Evolutionary conservation across 2,329 filamentous ascomycete species (phyloP), one percentile per base, ranked within the genome.

Genomic region (Colletotrichum trifolii): DNA sequence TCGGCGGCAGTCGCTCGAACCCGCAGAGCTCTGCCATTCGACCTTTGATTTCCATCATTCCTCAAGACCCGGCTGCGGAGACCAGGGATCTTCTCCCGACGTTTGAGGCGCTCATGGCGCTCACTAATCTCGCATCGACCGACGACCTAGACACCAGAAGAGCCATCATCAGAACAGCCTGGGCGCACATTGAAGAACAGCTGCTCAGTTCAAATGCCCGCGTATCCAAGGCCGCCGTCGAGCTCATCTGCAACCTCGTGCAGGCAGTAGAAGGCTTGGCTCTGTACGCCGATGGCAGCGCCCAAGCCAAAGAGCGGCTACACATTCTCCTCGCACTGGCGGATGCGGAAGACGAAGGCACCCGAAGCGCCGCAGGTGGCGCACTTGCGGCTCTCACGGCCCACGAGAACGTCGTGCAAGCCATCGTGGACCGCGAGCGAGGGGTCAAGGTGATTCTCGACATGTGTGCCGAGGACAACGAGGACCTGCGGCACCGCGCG

Each of bases 241-340:
- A 99, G 76, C 84, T 99, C 3, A 84, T 97, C 25, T 99, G 96
- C 80, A 99, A 99, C 73, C 84, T 99, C 13, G 91, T 93, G 74
- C 89, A 91, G 61, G 84, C 84, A 2, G 86, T 89, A 0, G 84
- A 89, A 40, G 90, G 90, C 15, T 83, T 92, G 3, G 83, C 85
- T 2, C 83, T 91, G 35, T 95, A 93, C 70, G 90, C 89, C 0
- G 90, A 91, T 62, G 85, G 83, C 10, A 87, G 85, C 4, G 83
- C 85, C 34, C 86, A 90, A 66, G 91, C 93, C 0, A 86, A 85
- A 34, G 89, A 92, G 58, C 85, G 95, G 0, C 78, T 98, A 46
- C 91, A 96, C 73, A 88, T 98, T 43, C 82, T 99, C 1, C 85
- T 97, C 11, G 96, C 95, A 0, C 87, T 99, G 40, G 90, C 93